Percentiles rank a stretch among this genome's conserved stretches.
Evolutionary conservation across 2,329 filamentous ascomycete genomes (phyloP).

Genomic region (Bipolaris bicolor): DNA sequence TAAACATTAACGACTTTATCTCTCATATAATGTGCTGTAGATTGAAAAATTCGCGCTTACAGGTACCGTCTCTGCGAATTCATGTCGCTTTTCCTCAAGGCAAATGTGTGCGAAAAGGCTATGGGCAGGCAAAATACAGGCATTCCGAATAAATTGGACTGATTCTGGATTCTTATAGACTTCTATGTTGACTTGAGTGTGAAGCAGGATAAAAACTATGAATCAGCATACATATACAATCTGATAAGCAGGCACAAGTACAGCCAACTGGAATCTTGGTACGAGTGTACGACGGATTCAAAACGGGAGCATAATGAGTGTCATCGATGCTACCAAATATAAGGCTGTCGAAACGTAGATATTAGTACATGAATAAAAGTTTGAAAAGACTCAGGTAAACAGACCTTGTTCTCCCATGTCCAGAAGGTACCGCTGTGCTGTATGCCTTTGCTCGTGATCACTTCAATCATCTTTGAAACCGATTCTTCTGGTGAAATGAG

Average conservation of each 20-base stretch:
- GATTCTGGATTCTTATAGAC: too few relatives aligned
- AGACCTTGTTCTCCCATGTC: conserved; percentile 61
- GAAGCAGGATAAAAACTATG: not conserved
- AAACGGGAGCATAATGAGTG: not conserved
- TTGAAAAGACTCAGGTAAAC: conserved; percentile 15
- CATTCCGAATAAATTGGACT: too few relatives aligned
- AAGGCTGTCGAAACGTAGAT: conserved; percentile 24
- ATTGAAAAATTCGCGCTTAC: too few relatives aligned
- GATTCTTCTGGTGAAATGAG: conserved; percentile 59
- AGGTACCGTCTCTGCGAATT: too few relatives aligned
- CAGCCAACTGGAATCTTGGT: conserved; percentile 5
- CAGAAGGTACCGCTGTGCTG: conserved; percentile 62
- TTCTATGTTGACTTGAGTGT: not conserved
- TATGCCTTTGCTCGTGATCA: conserved; percentile 57
- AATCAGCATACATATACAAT: conserved; percentile 12
- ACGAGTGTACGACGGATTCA: not conserved
- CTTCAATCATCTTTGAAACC: conserved; percentile 57
- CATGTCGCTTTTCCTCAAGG: too few relatives aligned
- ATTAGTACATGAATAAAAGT: not conserved
- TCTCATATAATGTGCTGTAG: too few relatives aligned
- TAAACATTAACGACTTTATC: too few relatives aligned
- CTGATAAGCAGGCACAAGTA: conserved; percentile 28
- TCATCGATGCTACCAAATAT: conserved; percentile 34
- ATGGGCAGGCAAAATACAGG: too few relatives aligned
- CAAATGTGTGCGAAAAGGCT: too few relatives aligned